Percentiles rank a stretch among this genome's conserved stretches.
These are phyloP conservation scores for Malania oleifera DNA, from an alignment of 164 flowering plant genomes.

Conservation along the genomic window DNA sequence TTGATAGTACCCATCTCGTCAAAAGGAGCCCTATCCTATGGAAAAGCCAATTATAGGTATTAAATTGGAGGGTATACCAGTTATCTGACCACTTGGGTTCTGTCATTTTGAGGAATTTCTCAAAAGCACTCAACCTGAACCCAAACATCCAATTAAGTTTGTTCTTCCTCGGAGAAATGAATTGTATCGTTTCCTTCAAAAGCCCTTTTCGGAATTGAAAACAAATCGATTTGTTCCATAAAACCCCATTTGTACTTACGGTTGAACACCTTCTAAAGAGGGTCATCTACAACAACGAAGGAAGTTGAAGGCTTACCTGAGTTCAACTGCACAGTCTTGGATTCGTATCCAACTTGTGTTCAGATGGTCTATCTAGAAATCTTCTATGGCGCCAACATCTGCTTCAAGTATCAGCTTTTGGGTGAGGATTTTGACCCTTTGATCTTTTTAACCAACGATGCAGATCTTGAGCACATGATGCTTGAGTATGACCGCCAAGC, in stretches of 20 bases:
- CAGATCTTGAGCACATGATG: constrained; percentile 88
- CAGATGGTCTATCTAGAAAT: too few relatives aligned
- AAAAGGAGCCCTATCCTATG: too few relatives aligned
- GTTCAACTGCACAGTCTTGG: constrained; percentile 25
- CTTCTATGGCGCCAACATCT: constrained; percentile 32
- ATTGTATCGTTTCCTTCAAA: constrained; percentile 61
- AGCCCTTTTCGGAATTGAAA: constrained; percentile 84
- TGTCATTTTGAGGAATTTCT: constrained; percentile 59
- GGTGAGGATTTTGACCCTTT: constrained; percentile 82
- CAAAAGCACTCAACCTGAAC: constrained; percentile 64
- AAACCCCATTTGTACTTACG: constrained; percentile 77
- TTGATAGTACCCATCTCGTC: too few relatives aligned
- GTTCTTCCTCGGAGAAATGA: constrained; percentile 58
- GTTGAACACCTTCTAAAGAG: constrained; percentile 58
- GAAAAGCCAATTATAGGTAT: too few relatives aligned
- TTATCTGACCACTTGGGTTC: constrained; percentile 95
- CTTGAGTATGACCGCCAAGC: constrained; percentile 73
- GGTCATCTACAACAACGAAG: constrained; percentile 31
- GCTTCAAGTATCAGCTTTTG: constrained; percentile 76
- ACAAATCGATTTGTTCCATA: constrained; percentile 64
- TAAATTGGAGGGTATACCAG: constrained; percentile 56
- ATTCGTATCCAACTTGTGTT: constrained; percentile 48
- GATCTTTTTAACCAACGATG: constrained; percentile 76
- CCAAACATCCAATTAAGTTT: constrained; percentile 98
- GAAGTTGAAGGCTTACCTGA: constrained; percentile 24